These are phyloP conservation scores for Cucumis melo DNA, from an alignment of 306 rosid species.

Conservation along the genomic window DNA sequence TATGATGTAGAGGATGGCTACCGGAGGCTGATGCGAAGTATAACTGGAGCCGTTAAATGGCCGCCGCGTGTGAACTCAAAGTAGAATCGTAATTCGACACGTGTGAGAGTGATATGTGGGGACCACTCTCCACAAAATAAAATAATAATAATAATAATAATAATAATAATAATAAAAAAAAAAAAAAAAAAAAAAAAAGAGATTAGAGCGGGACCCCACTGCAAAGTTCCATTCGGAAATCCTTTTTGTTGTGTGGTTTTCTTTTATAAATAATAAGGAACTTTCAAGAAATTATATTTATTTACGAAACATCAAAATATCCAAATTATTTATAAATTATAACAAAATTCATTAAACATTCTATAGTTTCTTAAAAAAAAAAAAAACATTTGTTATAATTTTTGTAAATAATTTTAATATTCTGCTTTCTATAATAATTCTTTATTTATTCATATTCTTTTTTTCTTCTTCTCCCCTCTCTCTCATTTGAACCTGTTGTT, in stretches of 20 bases:
- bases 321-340: no score
- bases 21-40: conserved; percentile 44
- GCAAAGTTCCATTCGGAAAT: not conserved
- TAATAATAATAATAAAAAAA: not conserved
- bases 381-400: no score
- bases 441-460: no score
- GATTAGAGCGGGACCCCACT: conserved; percentile 12
- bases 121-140: conserved; percentile 4
- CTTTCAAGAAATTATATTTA: not conserved
- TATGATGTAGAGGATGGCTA: conserved; percentile 14
- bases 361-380: no score
- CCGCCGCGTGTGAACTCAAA: not conserved
- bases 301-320: no score
- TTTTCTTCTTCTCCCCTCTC: not conserved
- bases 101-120: conserved; percentile 21
- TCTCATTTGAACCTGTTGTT: not conserved
- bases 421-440: no score
- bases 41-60: conserved; percentile 22
- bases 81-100: conserved; percentile 17
- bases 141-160: not conserved
- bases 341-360: no score
- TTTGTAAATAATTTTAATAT: no score
- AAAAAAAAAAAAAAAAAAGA: conserved; percentile 5
- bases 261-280: not conserved
- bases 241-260: conserved; percentile 8